Base-by-base conservation (phyloP, 2,329 filamentous ascomycete species). In the Exophiala sp. region DNA sequence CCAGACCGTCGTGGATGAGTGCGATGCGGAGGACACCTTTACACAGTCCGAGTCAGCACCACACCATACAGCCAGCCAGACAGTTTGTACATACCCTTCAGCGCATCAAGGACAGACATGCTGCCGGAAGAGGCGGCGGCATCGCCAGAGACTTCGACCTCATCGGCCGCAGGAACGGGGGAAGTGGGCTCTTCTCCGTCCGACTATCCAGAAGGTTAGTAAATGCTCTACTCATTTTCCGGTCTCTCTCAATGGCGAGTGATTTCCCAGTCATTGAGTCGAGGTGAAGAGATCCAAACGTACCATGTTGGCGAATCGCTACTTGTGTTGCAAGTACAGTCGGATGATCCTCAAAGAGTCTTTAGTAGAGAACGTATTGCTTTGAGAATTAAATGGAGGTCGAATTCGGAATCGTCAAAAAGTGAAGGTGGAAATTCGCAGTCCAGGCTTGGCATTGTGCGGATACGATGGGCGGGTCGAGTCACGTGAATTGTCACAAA, bases 131-230 rank as follows among this genome's bases (percentile, higher is more conserved):
- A 71, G 73, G 81, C 81, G 75, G 85, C 76, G 74, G 87, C 87
- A 81, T 96, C 91, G 78, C 88, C 91, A 74, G 87, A 87, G 75
- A 96, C 91, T 80, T 97, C 92, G 78, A 97, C 91, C 83, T 96
- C 94, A 69, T 86, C 83, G 71, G 81, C 91, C 74, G 89, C 88
- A 62, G 73, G 76, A 68, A 78, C 73, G 78, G 89, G 87, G 77
- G 86, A 85, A 78, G 84, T 87, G 79, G 86, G 91, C 88, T 97
- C 92, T 96, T 97, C 94, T 97, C 92, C 92, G 91, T 97, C 92
- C 91, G 92, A 97, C 94, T 96, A 67, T 48, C 21, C 18, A 54
- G 5, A 10, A 18, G 51, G 62, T 67, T 63, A 65, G 64, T 40
- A 44, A 39, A 44, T 14, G 39, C 20, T 41, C 39, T 41, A 11